Evolutionary conservation across 805 yeast species (phyloP).

Genomic region (Nadsonia fulvescens): DNA sequence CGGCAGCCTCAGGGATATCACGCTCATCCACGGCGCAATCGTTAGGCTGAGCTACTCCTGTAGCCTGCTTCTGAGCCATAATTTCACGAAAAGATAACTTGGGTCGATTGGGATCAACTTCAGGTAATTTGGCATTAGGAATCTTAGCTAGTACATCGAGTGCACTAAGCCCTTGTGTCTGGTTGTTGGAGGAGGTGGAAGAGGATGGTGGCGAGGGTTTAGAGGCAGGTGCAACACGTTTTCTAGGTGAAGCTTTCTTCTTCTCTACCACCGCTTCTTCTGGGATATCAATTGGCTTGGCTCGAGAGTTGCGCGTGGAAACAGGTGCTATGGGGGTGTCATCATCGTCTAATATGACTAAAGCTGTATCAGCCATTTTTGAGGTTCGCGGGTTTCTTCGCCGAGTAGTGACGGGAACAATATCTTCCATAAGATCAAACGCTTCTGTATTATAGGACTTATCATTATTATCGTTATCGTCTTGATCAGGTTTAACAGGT

Average conservation of each 20-base stretch:
- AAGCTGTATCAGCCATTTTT: slow-evolving; percentile 2
- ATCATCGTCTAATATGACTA: slow-evolving; percentile 4
- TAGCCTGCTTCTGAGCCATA: slow-evolving; percentile 25
- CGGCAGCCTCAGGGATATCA: slow-evolving; percentile 64
- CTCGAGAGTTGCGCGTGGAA: slow-evolving; percentile 1
- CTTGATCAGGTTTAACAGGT: too few relatives aligned
- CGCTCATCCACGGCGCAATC: slow-evolving; percentile 11
- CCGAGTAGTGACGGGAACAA: too few relatives aligned
- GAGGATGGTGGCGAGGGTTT: slow-evolving; percentile 3
- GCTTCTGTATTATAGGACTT: too few relatives aligned
- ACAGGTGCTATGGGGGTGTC: slow-evolving; percentile 1
- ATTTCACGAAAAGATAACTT: slow-evolving; percentile 40
- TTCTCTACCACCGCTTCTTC: slow-evolving; percentile 5
- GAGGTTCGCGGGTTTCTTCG: slow-evolving; percentile 4
- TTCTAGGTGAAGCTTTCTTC: slow-evolving; percentile 4
- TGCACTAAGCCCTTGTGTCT: too few relatives aligned
- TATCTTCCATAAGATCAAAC: too few relatives aligned
- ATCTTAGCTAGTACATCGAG: slow-evolving; percentile 41
- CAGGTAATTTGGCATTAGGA: slow-evolving; percentile 55
- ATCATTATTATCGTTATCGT: too few relatives aligned
- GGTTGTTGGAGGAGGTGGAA: slow-evolving; percentile 12
- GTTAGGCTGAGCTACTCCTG: slow-evolving; percentile 4
- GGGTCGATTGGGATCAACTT: slow-evolving; percentile 27
- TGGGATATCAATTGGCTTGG: slow-evolving; percentile 2
- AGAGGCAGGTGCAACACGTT: slow-evolving; percentile 4